phyloP scores from a whole-genome alignment of 2,329 filamentous ascomycete genomes.

The Mollisiaceae sp. region DNA sequence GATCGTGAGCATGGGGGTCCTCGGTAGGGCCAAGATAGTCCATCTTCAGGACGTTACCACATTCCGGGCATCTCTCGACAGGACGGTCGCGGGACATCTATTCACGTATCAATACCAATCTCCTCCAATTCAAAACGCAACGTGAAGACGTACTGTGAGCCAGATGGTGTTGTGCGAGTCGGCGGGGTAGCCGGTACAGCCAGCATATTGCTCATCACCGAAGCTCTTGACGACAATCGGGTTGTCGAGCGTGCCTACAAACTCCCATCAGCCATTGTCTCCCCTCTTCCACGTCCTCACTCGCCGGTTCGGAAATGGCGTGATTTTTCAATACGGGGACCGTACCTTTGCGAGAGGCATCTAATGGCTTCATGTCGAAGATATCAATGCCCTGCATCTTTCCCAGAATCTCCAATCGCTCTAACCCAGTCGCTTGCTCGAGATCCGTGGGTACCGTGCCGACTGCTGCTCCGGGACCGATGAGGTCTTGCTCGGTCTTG shows the following conservation, averaged over 20 bases:
- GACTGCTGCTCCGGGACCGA: constrained; percentile 78
- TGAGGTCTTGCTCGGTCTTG: constrained; percentile 79
- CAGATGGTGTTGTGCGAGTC: constrained; percentile 92
- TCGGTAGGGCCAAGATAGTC: constrained; percentile 88
- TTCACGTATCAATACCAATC: not conserved
- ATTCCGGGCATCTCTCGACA: constrained; percentile 94
- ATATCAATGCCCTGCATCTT: constrained; percentile 99
- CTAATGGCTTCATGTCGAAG: constrained; percentile 97
- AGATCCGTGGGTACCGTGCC: constrained; percentile 92
- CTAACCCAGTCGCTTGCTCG: constrained; percentile 95
- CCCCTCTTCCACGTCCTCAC: not conserved
- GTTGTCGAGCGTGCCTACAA: constrained; percentile 81
- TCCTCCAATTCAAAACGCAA: not conserved
- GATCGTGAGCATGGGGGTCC: constrained; percentile 58
- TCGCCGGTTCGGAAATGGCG: constrained; percentile 19
- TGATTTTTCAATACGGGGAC: constrained; percentile 19
- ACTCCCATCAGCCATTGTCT: constrained; percentile 25
- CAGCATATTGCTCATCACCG: constrained; percentile 94
- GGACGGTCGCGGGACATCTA: constrained; percentile 89
- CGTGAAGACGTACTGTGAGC: constrained; percentile 72
- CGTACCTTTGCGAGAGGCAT: constrained; percentile 83
- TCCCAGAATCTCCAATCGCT: constrained; percentile 97
- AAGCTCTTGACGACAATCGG: constrained; percentile 90
- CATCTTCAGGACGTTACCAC: constrained; percentile 97
- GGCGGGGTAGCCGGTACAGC: constrained; percentile 92